These are phyloP conservation scores for Candida namnaoensis DNA, from an alignment of 805 yeast genomes.

Conservation along the genomic window DNA sequence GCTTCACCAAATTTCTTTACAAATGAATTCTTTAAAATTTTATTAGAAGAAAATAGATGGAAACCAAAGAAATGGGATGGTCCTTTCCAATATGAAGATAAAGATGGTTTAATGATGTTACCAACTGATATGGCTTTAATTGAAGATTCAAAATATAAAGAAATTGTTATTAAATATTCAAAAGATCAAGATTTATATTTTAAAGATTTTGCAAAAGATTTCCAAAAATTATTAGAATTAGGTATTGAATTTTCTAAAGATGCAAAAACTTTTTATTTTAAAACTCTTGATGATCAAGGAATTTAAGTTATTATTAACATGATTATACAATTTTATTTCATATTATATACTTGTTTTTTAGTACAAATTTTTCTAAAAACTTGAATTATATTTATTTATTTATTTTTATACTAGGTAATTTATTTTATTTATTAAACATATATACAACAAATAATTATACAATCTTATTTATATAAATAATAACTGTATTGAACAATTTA, in stretches of 20 bases:
- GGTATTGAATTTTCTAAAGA: constrained; percentile 60
- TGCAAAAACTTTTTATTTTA: constrained; percentile 36
- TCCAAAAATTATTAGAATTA: constrained; percentile 63
- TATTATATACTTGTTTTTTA: no score
- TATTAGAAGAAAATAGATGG: constrained; percentile 48
- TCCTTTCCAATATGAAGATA: constrained; percentile 51
- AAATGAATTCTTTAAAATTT: constrained; percentile 61
- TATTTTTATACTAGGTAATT: no score
- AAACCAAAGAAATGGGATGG: constrained; percentile 51
- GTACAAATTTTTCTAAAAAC: no score
- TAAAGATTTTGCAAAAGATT: constrained; percentile 56
- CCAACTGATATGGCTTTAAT: constrained; percentile 70
- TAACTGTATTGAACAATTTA: no score
- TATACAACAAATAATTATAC: no score
- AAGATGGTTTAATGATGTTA: constrained; percentile 73
- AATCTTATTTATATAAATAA: no score
- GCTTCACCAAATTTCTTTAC: constrained; percentile 66
- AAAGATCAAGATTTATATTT: constrained; percentile 53
- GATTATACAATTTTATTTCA: no score
- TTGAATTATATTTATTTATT: no score
- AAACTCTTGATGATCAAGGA: constrained; percentile 67
- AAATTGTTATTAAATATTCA: constrained; percentile 63
- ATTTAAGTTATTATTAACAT: constrained; percentile 1
- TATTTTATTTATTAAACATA: no score
- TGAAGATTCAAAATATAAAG: constrained; percentile 49